Conservation (phyloP, 768 basidiomycete species). For the Chiua virens region DNA sequence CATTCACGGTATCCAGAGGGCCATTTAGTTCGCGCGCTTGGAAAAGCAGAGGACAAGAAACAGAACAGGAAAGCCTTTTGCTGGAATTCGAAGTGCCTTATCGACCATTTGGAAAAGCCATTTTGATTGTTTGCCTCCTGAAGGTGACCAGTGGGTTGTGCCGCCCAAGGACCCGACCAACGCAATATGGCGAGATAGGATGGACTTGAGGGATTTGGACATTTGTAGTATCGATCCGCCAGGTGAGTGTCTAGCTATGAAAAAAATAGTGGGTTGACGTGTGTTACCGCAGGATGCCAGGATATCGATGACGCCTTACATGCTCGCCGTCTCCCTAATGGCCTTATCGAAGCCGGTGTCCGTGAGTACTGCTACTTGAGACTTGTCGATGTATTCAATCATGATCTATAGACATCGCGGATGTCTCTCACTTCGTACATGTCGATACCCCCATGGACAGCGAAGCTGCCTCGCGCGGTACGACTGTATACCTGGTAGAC, state of each 20-base stretch:
- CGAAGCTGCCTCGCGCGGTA: slow-evolving; percentile 94
- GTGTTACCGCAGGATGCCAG: slow-evolving; percentile 71
- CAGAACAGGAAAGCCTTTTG: slow-evolving; percentile 90
- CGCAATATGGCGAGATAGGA: slow-evolving; percentile 75
- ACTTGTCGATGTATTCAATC: not conserved
- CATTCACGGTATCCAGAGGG: slow-evolving; percentile 94
- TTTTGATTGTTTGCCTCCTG: slow-evolving; percentile 86
- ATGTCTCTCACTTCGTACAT: slow-evolving; percentile 94
- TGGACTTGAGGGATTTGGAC: slow-evolving; percentile 81
- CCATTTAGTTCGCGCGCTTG: slow-evolving; percentile 92
- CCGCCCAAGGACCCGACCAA: slow-evolving; percentile 62
- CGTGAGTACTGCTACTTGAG: slow-evolving; percentile 60
- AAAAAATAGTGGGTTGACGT: not conserved
- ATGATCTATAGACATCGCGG: slow-evolving; percentile 79
- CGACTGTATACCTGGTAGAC: slow-evolving; percentile 97
- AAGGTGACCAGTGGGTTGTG: slow-evolving; percentile 93
- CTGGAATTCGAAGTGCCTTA: slow-evolving; percentile 97
- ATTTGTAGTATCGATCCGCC: slow-evolving; percentile 98
- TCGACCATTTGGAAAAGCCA: slow-evolving; percentile 93
- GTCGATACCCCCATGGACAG: slow-evolving; percentile 94
- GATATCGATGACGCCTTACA: slow-evolving; percentile 99
- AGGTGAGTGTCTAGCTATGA: slow-evolving; percentile 42
- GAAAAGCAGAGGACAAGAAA: slow-evolving; percentile 90
- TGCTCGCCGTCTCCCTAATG: slow-evolving; percentile 82
- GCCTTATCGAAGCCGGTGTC: slow-evolving; percentile 95